Percentiles rank a stretch among this genome's conserved stretches.
Conservation (phyloP, 768 basidiomycete species). For the Pleurotus platypus region DNA sequence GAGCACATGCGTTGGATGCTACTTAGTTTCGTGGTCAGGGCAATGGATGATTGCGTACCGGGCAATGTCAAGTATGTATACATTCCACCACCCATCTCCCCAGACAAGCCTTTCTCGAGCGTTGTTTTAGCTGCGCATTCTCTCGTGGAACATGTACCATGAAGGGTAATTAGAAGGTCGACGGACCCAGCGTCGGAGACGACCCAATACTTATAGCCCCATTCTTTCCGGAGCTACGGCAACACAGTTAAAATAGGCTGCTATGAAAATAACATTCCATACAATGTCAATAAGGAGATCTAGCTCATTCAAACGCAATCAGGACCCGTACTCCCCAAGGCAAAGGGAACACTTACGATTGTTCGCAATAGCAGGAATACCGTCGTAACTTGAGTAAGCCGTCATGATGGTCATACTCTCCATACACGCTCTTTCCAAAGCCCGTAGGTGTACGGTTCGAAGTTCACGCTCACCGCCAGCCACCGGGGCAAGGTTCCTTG, state of each 20-base stretch:
- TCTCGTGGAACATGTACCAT: conserved; percentile 54
- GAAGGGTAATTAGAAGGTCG: conserved; percentile 51
- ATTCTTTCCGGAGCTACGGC: conserved; percentile 57
- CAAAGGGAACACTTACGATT: conserved; percentile 35
- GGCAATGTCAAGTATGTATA: conserved; percentile 63
- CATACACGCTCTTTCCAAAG: conserved; percentile 61
- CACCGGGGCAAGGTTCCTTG: conserved; percentile 62
- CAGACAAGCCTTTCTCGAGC: conserved; percentile 50
- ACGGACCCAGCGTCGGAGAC: conserved; percentile 62
- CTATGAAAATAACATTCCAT: conserved; percentile 13
- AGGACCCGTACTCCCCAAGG: no score
- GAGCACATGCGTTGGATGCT: no score
- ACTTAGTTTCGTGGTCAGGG: neutral
- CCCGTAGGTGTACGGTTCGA: conserved; percentile 54
- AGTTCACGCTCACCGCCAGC: conserved; percentile 66
- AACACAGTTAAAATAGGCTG: neutral
- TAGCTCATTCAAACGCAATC: conserved; percentile 13
- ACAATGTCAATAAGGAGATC: conserved; percentile 58
- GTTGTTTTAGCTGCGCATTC: conserved; percentile 59
- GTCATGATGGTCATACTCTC: conserved; percentile 66
- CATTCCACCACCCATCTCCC: conserved; percentile 66
- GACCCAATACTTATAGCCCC: conserved; percentile 65
- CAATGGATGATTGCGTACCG: conserved; percentile 28
- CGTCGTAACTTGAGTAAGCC: conserved; percentile 67
- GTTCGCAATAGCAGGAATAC: conserved; percentile 57